Percentiles rank a stretch among this genome's conserved stretches.
These are phyloP conservation scores for Triticum timopheevii DNA, from an alignment of 176 grass and related monocot species.

Conservation along the genomic window DNA sequence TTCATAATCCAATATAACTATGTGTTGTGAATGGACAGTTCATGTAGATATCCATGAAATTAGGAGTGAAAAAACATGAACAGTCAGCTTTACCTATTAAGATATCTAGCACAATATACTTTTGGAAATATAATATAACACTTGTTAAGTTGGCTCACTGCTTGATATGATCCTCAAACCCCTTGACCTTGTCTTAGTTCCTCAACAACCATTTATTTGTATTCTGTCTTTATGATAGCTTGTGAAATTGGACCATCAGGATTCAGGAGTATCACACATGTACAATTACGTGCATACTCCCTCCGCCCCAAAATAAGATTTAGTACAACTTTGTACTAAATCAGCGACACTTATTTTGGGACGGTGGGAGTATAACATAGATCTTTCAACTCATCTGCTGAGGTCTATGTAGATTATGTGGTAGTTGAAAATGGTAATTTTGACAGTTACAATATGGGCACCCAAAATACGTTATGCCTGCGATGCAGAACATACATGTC, in stretches of 20 bases:
- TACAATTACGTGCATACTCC: not conserved
- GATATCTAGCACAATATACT: not conserved
- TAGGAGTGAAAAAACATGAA: conserved; percentile 1
- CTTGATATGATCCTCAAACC: conserved; percentile 17
- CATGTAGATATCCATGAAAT: not conserved
- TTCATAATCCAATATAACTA: conserved; percentile 17
- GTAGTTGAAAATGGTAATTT: conserved; percentile 3
- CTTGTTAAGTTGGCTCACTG: not conserved
- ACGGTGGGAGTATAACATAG: not conserved
- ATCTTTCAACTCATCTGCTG: not conserved
- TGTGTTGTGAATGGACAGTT: not conserved
- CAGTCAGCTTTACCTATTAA: not conserved
- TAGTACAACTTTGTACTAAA: too few relatives aligned
- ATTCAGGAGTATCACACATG: not conserved
- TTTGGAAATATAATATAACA: not conserved
- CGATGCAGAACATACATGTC: conserved; percentile 11
- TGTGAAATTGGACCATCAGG: conserved; percentile 9
- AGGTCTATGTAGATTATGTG: conserved; percentile 1
- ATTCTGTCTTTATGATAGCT: conserved; percentile 25
- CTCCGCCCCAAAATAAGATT: too few relatives aligned
- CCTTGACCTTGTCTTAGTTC: not conserved
- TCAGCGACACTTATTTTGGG: too few relatives aligned
- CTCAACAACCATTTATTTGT: not conserved
- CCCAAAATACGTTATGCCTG: not conserved
- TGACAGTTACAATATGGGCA: not conserved